phyloP scores from a whole-genome alignment of 345 rosid genomes.

The Eutrema yunnanense region DNA sequence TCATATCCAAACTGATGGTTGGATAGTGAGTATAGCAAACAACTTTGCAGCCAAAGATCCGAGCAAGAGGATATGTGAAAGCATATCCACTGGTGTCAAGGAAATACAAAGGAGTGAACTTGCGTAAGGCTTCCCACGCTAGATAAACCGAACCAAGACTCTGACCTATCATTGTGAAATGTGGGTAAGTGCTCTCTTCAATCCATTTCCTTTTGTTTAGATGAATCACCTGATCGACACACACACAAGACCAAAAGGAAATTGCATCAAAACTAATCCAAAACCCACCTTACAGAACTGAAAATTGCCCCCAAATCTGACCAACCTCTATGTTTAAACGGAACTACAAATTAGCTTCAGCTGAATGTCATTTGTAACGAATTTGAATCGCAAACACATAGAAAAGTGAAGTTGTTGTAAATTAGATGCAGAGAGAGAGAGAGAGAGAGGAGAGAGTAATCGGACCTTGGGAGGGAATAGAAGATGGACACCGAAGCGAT shows the following conservation, averaged over 20 bases:
- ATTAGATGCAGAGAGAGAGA: neutral
- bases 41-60: constrained; percentile 93
- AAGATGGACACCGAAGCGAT: constrained; percentile 80
- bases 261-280: neutral
- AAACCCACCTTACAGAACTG: neutral
- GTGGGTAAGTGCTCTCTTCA: constrained; percentile 79
- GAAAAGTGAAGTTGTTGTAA: neutral
- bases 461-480: constrained; percentile 62
- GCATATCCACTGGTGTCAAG: constrained; percentile 93
- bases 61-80: constrained; percentile 83
- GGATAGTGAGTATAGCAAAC: constrained; percentile 94
- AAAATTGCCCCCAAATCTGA: neutral
- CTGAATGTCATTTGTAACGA: neutral
- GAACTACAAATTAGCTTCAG: neutral
- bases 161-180: constrained; percentile 92
- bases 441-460: neutral
- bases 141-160: constrained; percentile 89
- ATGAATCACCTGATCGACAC: constrained; percentile 60
- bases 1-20: constrained; percentile 87
- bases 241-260: neutral
- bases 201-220: constrained; percentile 71
- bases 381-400: neutral
- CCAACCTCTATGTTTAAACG: neutral
- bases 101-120: constrained; percentile 62
- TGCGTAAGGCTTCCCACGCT: constrained; percentile 82